These are phyloP conservation scores for Macrolepiota dolichaula DNA, from an alignment of 768 basidiomycete species.

Conservation along the genomic window DNA sequence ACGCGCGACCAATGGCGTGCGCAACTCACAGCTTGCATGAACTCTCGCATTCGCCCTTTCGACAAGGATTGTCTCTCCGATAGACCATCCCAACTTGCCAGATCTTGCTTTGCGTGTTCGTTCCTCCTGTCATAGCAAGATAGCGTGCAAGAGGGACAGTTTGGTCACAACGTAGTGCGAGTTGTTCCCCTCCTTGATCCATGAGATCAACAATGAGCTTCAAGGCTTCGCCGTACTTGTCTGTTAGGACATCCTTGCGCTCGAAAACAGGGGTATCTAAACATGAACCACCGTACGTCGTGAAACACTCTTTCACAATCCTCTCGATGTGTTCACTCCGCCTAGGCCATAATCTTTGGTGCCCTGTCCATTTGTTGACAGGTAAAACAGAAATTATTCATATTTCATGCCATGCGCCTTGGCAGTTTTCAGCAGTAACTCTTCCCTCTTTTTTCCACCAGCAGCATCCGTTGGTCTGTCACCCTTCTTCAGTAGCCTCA, in stretches of 20 bases:
- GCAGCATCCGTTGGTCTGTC: neutral
- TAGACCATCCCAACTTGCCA: slow-evolving; percentile 99
- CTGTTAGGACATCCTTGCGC: slow-evolving; percentile 91
- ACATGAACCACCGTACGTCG: slow-evolving; percentile 83
- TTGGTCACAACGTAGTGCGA: slow-evolving; percentile 92
- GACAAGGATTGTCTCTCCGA: slow-evolving; percentile 92
- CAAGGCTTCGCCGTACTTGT: slow-evolving; percentile 96
- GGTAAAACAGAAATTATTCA: neutral
- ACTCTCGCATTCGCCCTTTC: slow-evolving; percentile 98
- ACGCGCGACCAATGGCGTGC: neutral
- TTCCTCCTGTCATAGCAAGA: slow-evolving; percentile 93
- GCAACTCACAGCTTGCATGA: slow-evolving; percentile 84
- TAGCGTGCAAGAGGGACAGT: slow-evolving; percentile 96
- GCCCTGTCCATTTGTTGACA: slow-evolving; percentile 46
- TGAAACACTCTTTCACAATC: slow-evolving; percentile 84
- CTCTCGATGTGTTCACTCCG: slow-evolving; percentile 91
- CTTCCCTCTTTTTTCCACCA: slow-evolving; percentile 52
- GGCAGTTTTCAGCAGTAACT: slow-evolving; percentile 83
- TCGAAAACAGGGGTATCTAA: slow-evolving; percentile 99
- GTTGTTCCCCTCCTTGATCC: slow-evolving; percentile 97
- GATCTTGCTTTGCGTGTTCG: slow-evolving; percentile 69
- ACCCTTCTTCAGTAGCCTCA: slow-evolving; percentile 33
- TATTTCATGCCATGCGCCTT: slow-evolving; percentile 55
- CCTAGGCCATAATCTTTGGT: slow-evolving; percentile 92
- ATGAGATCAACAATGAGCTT: slow-evolving; percentile 97